phyloP scores from a whole-genome alignment of 116 monocot genomes.

The Cymodocea nodosa region DNA sequence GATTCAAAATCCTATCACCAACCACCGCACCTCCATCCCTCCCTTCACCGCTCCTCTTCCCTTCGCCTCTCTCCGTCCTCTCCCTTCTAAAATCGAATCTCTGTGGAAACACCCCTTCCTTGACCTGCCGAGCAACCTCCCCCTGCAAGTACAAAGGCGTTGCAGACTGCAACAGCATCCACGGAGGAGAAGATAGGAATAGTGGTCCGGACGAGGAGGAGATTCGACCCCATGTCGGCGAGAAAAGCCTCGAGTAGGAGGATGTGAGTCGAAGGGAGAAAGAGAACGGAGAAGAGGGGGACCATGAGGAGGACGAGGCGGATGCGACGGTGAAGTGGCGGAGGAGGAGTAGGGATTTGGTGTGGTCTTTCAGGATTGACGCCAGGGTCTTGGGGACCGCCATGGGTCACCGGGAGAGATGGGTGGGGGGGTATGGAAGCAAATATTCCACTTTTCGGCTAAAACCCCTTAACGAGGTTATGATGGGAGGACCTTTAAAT shows the following conservation, averaged over 20 bases:
- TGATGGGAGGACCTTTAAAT: too few relatives aligned
- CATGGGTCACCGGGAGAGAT: constrained; percentile 19
- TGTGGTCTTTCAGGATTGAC: constrained; percentile 7
- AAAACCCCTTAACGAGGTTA: too few relatives aligned
- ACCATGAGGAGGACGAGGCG: background rate
- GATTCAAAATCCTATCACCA: constrained; percentile 47
- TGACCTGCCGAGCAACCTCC: constrained; percentile 11
- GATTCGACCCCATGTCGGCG: constrained; percentile 18
- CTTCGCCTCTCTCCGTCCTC: background rate
- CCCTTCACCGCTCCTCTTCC: background rate
- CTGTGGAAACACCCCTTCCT: constrained; percentile 9
- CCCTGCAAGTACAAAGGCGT: constrained; percentile 51
- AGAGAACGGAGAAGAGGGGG: constrained; percentile 10
- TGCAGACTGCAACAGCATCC: constrained; percentile 65
- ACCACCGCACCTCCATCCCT: background rate
- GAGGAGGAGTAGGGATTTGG: constrained; percentile 10
- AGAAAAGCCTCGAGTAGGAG: constrained; percentile 16
- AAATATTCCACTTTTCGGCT: too few relatives aligned
- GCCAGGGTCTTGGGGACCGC: constrained; percentile 34
- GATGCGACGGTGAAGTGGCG: constrained; percentile 7
- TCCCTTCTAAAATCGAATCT: constrained; percentile 7
- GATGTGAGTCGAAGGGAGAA: constrained; percentile 16
- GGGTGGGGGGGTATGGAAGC: background rate
- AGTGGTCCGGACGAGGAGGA: constrained; percentile 24
- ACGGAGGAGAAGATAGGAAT: constrained; percentile 49